phyloP scores from a whole-genome alignment of 2,329 filamentous ascomycete species.

The Aspergillus fijiensis region DNA sequence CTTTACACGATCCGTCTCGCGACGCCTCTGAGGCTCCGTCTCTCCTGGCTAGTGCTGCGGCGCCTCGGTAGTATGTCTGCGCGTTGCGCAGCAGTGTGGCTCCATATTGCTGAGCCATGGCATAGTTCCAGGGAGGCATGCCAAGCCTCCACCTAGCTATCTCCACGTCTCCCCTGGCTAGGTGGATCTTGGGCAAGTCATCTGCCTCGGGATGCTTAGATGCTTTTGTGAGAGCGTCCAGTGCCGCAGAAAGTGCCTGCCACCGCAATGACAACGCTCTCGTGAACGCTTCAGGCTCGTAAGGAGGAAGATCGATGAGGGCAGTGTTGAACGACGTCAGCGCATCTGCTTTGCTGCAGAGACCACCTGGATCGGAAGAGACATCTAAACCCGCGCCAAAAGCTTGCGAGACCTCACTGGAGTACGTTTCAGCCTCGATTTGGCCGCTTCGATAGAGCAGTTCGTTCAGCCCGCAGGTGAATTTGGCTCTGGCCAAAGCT shows the following conservation, averaged over 20 bases:
- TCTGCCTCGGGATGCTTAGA: constrained; percentile 52
- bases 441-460: constrained; percentile 54
- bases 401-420: constrained; percentile 42
- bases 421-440: constrained; percentile 55
- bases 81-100: constrained; percentile 55
- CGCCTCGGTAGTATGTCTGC: constrained; percentile 58
- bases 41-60: constrained; percentile 41
- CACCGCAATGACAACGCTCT: constrained; percentile 46
- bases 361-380: constrained; percentile 47
- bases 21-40: constrained; percentile 46
- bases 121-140: constrained; percentile 44
- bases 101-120: constrained; percentile 46
- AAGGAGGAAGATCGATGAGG: constrained; percentile 36
- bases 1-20: constrained; percentile 49
- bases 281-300: constrained; percentile 30
- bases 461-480: constrained; percentile 57
- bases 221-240: constrained; percentile 52
- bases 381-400: constrained; percentile 44
- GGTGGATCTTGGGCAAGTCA: constrained; percentile 54
- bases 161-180: constrained; percentile 57
- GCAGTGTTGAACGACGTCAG: constrained; percentile 56
- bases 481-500: constrained; percentile 56
- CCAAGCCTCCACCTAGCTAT: constrained; percentile 55
- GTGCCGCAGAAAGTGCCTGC: constrained; percentile 53
- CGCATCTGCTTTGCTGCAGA: constrained; percentile 58